Evolutionary conservation across 108 stramenopile species (phyloP), one percentile per base, ranked within the genome.

Genomic region (Cafeteria roenbergensis): DNA sequence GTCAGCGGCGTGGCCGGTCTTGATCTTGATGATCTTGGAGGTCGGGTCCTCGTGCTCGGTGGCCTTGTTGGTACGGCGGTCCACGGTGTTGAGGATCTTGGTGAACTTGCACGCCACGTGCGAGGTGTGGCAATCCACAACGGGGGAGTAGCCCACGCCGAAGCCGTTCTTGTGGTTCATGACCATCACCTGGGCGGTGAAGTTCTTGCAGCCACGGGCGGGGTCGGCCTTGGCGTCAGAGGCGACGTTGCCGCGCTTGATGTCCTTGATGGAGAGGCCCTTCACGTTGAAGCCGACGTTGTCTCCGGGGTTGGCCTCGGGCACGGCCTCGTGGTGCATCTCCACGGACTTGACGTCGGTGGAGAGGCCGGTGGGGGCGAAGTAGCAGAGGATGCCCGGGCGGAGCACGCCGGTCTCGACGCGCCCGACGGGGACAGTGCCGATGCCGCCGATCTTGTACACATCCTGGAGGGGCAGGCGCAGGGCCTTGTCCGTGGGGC

Each of bases 241-340:
- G 31, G 88, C 86, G n/a, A 95, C 90, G 71, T 85, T 76, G 21
- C 94, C 94, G 59, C 88, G 84, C 55, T 80, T 75, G 59, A 94
- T 71, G 70, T 94, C 89, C 79, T 88, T 85, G 55, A 90, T 86
- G 54, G 86, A 84, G 27, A 89, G 78, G 76, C 88, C 85, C 79
- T 89, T 90, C 48, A 87, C 82, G 75, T 93, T 88, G 86, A 94
- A 94, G 48, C 91, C 89, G 62, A 95, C 88, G 82, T 89, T 92
- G 78, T 92, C 88, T 51, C 94, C 94, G 51, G 90, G 86, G 50
- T 70, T 21, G 31, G 91, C 94, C 77, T 91, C 81, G 31, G 77
- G 57, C 33, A 91, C 67, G 0, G 75, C 63, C 82, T 90, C 85
- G 76, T 90, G 90, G 77, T 93, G 89, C 88, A 92, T 90, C 79